phyloP scores from a whole-genome alignment of 495 filamentous ascomycete species.

The Staphylotrichum tortipilum region DNA sequence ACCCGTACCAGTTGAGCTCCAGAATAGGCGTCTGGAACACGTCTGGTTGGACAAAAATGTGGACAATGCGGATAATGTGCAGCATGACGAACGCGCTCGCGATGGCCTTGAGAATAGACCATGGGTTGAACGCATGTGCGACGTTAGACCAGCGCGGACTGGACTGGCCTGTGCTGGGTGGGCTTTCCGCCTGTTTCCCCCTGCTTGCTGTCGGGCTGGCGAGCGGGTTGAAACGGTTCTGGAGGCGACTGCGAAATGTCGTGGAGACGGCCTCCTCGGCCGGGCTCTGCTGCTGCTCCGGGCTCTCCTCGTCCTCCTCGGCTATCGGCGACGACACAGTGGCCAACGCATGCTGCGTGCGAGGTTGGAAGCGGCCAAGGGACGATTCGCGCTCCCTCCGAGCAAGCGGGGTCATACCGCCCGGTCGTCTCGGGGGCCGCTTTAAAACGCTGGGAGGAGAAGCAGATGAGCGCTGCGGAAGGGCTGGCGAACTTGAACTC shows the following conservation, averaged over 20 bases:
- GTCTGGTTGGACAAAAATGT: not conserved
- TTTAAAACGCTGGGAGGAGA: not conserved
- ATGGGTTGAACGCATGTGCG: not conserved
- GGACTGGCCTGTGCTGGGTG: not conserved
- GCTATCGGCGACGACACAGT: not conserved
- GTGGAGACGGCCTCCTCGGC: not conserved
- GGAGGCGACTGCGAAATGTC: not conserved
- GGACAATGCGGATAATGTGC: not conserved
- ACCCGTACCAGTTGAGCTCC: constrained; percentile 15
- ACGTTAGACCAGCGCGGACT: not conserved
- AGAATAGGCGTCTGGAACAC: not conserved
- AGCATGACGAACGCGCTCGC: constrained; percentile 1
- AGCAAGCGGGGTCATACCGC: not conserved
- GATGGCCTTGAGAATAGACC: not conserved
- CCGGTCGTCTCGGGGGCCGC: not conserved
- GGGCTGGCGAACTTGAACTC: not conserved
- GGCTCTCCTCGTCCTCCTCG: not conserved
- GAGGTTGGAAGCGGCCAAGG: not conserved
- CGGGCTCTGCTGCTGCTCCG: not conserved
- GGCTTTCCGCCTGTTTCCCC: not conserved
- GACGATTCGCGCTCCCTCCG: not conserved
- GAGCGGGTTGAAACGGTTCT: not conserved
- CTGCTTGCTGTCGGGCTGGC: no score
- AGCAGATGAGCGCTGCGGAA: not conserved
- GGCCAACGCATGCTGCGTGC: not conserved